Conservation (phyloP, 768 basidiomycete species). For the Suillus lakei region DNA sequence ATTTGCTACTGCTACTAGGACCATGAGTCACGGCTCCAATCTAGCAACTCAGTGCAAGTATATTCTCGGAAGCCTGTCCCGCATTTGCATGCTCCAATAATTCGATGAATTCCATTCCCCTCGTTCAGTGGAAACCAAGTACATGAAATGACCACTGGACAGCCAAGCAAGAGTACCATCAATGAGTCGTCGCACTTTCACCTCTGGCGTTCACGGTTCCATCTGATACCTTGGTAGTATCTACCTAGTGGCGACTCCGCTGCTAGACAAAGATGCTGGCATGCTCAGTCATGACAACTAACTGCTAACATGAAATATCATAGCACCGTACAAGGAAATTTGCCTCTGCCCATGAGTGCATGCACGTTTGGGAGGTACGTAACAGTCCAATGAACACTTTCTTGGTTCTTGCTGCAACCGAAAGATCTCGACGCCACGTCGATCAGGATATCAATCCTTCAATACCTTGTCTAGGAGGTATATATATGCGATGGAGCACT, state of each 20-base stretch:
- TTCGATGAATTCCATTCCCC: not conserved
- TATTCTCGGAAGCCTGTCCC: not conserved
- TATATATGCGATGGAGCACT: not conserved
- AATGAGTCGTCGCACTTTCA: not conserved
- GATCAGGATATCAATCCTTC: not conserved
- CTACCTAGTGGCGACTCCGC: not conserved
- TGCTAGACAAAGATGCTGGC: not conserved
- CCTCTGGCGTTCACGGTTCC: not conserved
- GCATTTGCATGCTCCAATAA: not conserved
- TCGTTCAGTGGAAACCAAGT: not conserved
- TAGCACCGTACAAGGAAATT: conserved; percentile 1
- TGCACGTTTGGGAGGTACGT: not conserved
- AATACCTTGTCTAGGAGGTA: not conserved
- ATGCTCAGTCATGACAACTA: conserved; percentile 4
- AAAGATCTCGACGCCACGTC: not conserved
- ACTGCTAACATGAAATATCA: not conserved
- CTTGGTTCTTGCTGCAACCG: not conserved
- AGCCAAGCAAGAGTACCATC: not conserved
- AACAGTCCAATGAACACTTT: conserved; percentile 1
- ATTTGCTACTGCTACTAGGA: not conserved
- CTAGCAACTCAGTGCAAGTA: not conserved
- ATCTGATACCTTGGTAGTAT: not conserved
- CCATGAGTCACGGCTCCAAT: not conserved
- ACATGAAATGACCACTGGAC: not conserved
- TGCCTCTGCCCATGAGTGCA: not conserved